Percentiles rank a stretch among this genome's conserved stretches.
Evolutionary conservation across 768 basidiomycete genomes (phyloP).

Genomic region (Pleurotus eryngii): DNA sequence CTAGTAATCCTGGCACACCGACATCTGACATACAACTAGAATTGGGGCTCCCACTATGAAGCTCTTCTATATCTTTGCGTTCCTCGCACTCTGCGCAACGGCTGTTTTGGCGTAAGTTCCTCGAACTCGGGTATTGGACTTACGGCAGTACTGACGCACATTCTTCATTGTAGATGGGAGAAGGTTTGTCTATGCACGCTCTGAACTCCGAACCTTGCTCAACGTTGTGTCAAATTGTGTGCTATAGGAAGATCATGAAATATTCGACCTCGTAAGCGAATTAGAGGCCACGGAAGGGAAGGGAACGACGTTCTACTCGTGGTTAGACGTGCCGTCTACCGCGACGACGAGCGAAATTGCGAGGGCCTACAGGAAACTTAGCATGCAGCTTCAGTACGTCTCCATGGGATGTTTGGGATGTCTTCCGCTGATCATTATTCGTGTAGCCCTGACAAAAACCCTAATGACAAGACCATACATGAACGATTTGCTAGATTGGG

Average conservation of each 20-base stretch:
- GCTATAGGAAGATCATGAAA: slow-evolving; percentile 86
- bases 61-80: slow-evolving; percentile 39
- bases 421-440: slow-evolving; percentile 1
- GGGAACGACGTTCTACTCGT: slow-evolving; percentile 94
- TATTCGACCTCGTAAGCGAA: slow-evolving; percentile 87
- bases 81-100: slow-evolving; percentile 52
- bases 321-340: slow-evolving; percentile 75
- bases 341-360: slow-evolving; percentile 76
- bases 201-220: background rate
- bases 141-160: slow-evolving; percentile 57
- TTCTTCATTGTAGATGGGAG: slow-evolving; percentile 57
- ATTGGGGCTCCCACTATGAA: slow-evolving; percentile 41
- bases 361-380: slow-evolving; percentile 90
- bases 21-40: background rate
- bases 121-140: background rate
- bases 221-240: background rate
- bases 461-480: slow-evolving; percentile 72
- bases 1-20: background rate
- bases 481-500: slow-evolving; percentile 93
- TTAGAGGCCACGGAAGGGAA: slow-evolving; percentile 86
- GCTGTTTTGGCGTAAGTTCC: slow-evolving; percentile 56
- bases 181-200: slow-evolving; percentile 40
- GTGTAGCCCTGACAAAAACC: slow-evolving; percentile 92
- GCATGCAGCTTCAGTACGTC: slow-evolving; percentile 84
- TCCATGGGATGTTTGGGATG: background rate